Evolutionary conservation across 306 rosid species (phyloP), one percentile per base, ranked within the genome.

Genomic region (Trichosanthes truncata): DNA sequence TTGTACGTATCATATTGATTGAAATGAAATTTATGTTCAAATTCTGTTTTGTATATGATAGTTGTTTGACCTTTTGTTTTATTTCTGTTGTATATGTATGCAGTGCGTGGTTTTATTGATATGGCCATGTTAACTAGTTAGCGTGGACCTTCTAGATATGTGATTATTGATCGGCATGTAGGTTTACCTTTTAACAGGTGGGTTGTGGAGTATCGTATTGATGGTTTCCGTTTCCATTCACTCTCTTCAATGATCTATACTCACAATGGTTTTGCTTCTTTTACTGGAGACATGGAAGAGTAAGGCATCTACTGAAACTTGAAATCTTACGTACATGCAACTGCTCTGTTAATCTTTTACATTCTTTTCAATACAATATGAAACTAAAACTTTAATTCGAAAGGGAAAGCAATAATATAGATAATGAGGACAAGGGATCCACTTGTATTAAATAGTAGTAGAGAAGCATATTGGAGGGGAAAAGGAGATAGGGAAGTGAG

Each of bases 261-360:
- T 1, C 97, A 95, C 93, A 95, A 95, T 76, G 98, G 98, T 86
- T 95, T 92, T 83, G 97, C 98, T 85, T 86, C 97, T 40, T 95
- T 95, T 84, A 92, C 93, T 4, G 98, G 98, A 38, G 95, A 95
- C 84, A 77, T 95, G 89, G 98, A 95, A 77, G 97, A 95, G 98
- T 92, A 94, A 83, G 97, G 79, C 88, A 77, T 81, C 80, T 72
- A 23, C 81, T 80, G 55, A 40, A 82, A 80, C 51, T 76, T 84
- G 77, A 66, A 31, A 48, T 56, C 41, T 62, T 59, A 45, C 73
- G 15, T 55, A 38, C 48, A 26, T 51, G 78, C 45, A 29, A 52
- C 59, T 48, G 25, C 43, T 46, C 7, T 25, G 40, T 23, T 43
- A 6, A 36, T 35, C 35, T 23, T 72, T 26, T 25, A 5, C 38